These are phyloP conservation scores for Phytophthora kernoviae DNA, from an alignment of 352 stramenopile genomes.

Conservation along the genomic window DNA sequence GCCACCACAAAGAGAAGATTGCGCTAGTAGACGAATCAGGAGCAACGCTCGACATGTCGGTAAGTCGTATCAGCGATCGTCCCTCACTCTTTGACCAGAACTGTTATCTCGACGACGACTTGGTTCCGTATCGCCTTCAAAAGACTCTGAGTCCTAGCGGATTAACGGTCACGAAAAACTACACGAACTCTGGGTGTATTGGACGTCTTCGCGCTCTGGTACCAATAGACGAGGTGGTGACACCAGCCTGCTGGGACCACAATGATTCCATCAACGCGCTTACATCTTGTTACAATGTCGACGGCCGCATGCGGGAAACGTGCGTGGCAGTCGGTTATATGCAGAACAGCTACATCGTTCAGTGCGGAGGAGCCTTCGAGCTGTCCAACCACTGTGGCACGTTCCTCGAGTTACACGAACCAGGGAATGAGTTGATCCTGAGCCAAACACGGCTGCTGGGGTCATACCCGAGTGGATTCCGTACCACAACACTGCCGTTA, in stretches of 20 bases:
- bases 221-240: slow-evolving; percentile 49
- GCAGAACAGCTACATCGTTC: slow-evolving; percentile 78
- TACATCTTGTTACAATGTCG: slow-evolving; percentile 60
- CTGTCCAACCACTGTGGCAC: slow-evolving; percentile 84
- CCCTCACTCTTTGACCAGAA: slow-evolving; percentile 72
- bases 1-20: slow-evolving; percentile 53
- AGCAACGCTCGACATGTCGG: slow-evolving; percentile 50
- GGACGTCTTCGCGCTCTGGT: slow-evolving; percentile 53
- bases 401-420: slow-evolving; percentile 86
- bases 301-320: slow-evolving; percentile 54
- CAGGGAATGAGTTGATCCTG: slow-evolving; percentile 64
- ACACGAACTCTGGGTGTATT: slow-evolving; percentile 59
- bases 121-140: slow-evolving; percentile 59
- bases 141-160: slow-evolving; percentile 52
- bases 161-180: slow-evolving; percentile 54
- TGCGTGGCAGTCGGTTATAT: slow-evolving; percentile 85
- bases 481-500: slow-evolving; percentile 74
- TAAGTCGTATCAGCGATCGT: slow-evolving; percentile 73
- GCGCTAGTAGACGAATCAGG: slow-evolving; percentile 75
- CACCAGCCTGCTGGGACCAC: slow-evolving; percentile 84
- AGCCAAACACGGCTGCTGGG: slow-evolving; percentile 71
- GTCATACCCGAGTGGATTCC: slow-evolving; percentile 77
- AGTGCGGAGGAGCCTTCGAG: slow-evolving; percentile 70
- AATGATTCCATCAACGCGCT: slow-evolving; percentile 79
- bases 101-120: slow-evolving; percentile 66